Evolutionary conservation across 176 grass and related monocot genomes (phyloP), one percentile per base, ranked within the genome.

Genomic region (Cocos nucifera): DNA sequence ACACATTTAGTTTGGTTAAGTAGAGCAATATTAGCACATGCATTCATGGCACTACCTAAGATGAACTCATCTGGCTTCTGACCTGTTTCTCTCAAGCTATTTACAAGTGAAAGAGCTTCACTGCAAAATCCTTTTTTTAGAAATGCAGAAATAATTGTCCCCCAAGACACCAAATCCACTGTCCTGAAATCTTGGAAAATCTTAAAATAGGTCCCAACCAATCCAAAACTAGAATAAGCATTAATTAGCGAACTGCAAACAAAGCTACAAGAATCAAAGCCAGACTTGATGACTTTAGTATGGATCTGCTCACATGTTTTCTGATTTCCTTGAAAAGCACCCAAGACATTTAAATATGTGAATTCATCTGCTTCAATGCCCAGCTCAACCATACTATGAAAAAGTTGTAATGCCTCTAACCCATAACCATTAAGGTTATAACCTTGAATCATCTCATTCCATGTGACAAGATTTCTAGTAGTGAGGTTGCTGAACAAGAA

Each of bases 381-480:
- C 0, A 59, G 54, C 50, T 59, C 65, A 53, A 83, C 56, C 58
- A 83, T 61, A 50, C 25, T 18, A 50, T 67, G 64, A 24, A 88
- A 83, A 70, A 88, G 52, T 54, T 52, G 71, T 54, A 88, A 69
- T 9, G 69, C 75, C 15, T 76, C 51, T 56, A 63, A 54, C 15
- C 63, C 57, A 64, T 22, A 58, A 6, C 60, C 22, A 32, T 79
- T 60, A n/a, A 80, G 20, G 70, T 62, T 77, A 62, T 73, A 83
- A 17, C 72, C 76, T 35, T 75, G 62, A 17, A 83, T 79, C 69
- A 88, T 83, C 64, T 79, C 85, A 4, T 88, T 88, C 63, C 79
- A 88, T 19, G 77, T 79, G 24, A 79, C 60, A 9, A 61, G 16
- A 25, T 88, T 88, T 49, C 55, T 62, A 66, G 10, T 22, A 49